A percentile compares a stretch with the other conserved stretches of the same genome.
Evolutionary conservation across 2,329 filamentous ascomycete species (phyloP).

Genomic region (Ophiostoma ips): DNA sequence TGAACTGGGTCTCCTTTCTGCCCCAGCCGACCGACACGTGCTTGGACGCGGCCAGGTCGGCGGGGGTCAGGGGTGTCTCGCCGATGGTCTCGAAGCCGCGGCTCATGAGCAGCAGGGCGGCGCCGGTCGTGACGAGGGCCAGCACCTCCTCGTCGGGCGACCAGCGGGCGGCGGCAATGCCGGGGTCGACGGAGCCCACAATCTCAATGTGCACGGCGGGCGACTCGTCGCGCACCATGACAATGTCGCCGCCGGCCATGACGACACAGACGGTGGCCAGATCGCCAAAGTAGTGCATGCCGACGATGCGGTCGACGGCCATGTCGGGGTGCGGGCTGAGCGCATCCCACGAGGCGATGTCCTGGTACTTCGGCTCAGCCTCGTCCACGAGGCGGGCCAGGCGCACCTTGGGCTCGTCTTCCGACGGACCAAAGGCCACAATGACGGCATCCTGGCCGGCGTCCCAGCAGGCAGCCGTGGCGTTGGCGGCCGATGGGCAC

Average conservation of each 20-base stretch:
- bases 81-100: constrained; percentile 74
- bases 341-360: constrained; percentile 79
- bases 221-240: constrained; percentile 71
- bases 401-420: constrained; percentile 57
- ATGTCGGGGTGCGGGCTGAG: constrained; percentile 66
- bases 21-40: constrained; percentile 98
- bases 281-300: constrained; percentile 75
- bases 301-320: constrained; percentile 59
- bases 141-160: constrained; percentile 90
- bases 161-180: constrained; percentile 81
- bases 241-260: constrained; percentile 79
- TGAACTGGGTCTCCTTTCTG: constrained; percentile 95
- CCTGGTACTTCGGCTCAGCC: constrained; percentile 16
- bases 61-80: constrained; percentile 54
- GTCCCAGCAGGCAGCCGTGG: constrained; percentile 80
- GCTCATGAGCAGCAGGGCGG: constrained; percentile 84
- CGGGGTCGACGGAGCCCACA: constrained; percentile 82
- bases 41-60: constrained; percentile 75
- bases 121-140: constrained; percentile 58
- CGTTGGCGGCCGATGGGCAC: constrained; percentile 44
- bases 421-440: constrained; percentile 70
- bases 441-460: constrained; percentile 61
- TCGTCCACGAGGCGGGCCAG: constrained; percentile 38
- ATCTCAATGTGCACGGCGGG: constrained; percentile 84
- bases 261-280: constrained; percentile 66